Base-by-base conservation (phyloP, 1,284 basidiomycete genomes). In the Leccinum subatratum region DNA sequence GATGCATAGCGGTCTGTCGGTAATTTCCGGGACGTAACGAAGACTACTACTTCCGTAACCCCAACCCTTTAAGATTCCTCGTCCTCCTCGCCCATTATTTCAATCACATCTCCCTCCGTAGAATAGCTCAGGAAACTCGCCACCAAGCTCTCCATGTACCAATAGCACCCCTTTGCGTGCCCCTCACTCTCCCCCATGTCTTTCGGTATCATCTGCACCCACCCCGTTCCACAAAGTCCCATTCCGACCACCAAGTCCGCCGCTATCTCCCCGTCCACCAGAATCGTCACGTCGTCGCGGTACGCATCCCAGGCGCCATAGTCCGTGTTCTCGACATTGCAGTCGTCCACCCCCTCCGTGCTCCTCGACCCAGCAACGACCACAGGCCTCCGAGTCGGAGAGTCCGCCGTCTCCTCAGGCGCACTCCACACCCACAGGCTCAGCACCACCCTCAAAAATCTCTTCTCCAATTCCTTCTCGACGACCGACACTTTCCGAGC, bases 131-230 rank as follows among this genome's bases (percentile, higher is more conserved):
- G 68, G 32, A 77, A 66, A 25, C 62, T 70, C 18, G 73, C 70
- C n/a, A 69, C 68, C 67, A 78, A 7, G 6, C 54, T 68, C 65
- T 76, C 77, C 0, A 71, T 56, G 62, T 78, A 76, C 77, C 77
- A 78, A 62, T 68, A 76, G 30, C 65, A 64, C 22, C 25, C 65
- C 16, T 61, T 64, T 5, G 66, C 64, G 30, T 73, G 67, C 30
- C 25, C 25, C 25, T 25, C 25, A 25, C 25, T 25, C 25, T 69
- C 73, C 63, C 72, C 14, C 8, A 12, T 48, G 45, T 56, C 74
- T 22, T 75, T 70, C 4, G 72, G 76, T n/a, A 82, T 77, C 25
- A 79, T 83, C 74, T 89, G 85, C 4, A 89, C 81, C 82, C 85
- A 90, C 22, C 25, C 25, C 25, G 83, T 84, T 32, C 82, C 88